Base-by-base conservation (phyloP, 768 basidiomycete genomes). In the Chalciporus pseudorubinellus region DNA sequence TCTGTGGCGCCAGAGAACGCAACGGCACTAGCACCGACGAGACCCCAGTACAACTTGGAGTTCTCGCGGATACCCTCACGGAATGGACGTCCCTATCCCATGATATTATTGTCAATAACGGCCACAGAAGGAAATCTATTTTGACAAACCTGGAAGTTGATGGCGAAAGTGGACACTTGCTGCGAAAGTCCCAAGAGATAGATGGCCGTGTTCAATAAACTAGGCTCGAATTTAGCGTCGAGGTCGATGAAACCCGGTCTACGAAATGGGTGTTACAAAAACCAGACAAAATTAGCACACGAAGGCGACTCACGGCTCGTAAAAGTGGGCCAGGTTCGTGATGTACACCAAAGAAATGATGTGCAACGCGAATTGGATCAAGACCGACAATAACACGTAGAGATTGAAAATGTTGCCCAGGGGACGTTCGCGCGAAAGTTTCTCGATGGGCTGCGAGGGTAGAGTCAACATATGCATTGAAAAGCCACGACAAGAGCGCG, bases 11-110 rank as follows among this genome's bases (percentile, higher is more conserved):
- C 97, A 10, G 81, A 89, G 71, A 98, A 92, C 10, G 97, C 97
- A 6, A 99, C 95, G 3, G 83, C 80, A 48, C 84, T 84, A 24
- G 93, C 95, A 10, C 89, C 92, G 36, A 97, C 75, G 11, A 98
- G 82, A 21, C 97, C 97, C 76, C 85, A 98, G 70, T 82, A 98
- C 18, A 99, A 67, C n/a, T 93, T 89, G 3, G 85, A 74, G 70
- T 99, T 99, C 72, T 99, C 97, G 3, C 91, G 81, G 64, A 99
- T 98, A 33, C 93, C 93, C 71, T 99, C 97, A 29, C 97, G 86
- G 85, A 98, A 99, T 0, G 97, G 97, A 31, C 97, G 88, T 9
- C 97, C 97, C 81, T 90, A 63, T 19, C 18, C 4, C 1, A 46
- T 33, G 47, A 18, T 3, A 45, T 10, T 3, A 45, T 10, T 48